Conservation (phyloP, 75 land plant genomes). For the Sequoia sempervirens region DNA sequence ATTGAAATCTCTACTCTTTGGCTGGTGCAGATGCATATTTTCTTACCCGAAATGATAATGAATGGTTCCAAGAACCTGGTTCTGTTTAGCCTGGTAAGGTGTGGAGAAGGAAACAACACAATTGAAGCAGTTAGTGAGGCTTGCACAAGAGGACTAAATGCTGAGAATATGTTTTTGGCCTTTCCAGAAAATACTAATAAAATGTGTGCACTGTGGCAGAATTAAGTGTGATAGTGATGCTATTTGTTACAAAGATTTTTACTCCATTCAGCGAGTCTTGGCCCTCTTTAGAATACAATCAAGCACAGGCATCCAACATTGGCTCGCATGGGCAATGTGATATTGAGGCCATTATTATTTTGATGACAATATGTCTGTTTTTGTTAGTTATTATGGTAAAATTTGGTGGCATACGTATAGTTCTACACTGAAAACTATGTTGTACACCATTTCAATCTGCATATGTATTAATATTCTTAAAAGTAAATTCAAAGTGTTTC, state of each 20-base stretch:
- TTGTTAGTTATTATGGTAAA: not conserved
- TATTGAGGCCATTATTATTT: not conserved
- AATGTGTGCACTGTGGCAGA: not conserved
- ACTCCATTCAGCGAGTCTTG: not conserved
- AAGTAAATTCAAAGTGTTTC: not conserved
- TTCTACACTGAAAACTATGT: not conserved
- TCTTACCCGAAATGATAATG: constrained; percentile 64
- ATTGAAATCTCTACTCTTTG: constrained; percentile 7
- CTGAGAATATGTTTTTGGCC: not conserved
- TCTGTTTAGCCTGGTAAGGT: constrained; percentile 9
- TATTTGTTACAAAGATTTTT: not conserved
- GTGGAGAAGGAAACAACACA: not conserved
- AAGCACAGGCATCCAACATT: not conserved
- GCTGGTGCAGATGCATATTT: constrained; percentile 79
- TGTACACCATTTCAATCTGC: not conserved
- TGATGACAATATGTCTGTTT: not conserved
- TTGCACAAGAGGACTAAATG: not conserved
- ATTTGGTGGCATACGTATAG: not conserved
- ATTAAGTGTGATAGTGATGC: not conserved
- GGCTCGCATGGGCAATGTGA: not conserved
- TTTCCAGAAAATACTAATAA: not conserved
- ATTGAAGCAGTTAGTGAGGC: not conserved
- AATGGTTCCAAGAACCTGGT: constrained; percentile 71
- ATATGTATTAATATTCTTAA: not conserved
- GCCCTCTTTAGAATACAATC: not conserved